These are phyloP conservation scores for Diaporthe ilicicola DNA, from an alignment of 2,329 filamentous ascomycete species.

Conservation along the genomic window DNA sequence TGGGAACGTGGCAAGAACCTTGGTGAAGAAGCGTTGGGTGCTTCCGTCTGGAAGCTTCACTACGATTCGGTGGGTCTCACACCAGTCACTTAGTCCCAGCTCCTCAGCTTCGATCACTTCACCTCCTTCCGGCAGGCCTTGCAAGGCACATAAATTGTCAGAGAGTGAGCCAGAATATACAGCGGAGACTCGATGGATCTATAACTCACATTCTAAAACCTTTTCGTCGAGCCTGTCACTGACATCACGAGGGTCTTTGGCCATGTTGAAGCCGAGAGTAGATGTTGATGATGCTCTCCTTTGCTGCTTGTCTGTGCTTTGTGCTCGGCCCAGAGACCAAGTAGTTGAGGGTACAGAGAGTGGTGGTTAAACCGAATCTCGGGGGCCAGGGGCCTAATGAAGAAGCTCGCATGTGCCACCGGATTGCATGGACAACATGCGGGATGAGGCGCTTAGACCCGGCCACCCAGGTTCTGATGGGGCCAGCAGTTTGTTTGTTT, in stretches of 20 bases:
- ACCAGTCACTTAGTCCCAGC: neutral
- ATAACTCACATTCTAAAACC: neutral
- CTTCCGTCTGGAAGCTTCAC: neutral
- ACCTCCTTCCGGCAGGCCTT: neutral
- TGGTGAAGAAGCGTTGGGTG: neutral
- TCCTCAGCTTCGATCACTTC: neutral
- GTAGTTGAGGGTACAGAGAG: too few species aligned
- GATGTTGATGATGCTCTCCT: neutral
- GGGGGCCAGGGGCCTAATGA: too few species aligned
- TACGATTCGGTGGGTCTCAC: neutral
- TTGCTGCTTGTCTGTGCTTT: too few species aligned
- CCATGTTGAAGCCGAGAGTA: neutral
- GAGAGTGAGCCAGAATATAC: neutral
- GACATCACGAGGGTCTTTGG: neutral
- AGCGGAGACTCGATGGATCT: neutral
- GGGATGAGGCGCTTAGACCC: too few species aligned
- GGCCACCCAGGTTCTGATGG: too few species aligned
- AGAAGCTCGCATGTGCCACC: too few species aligned
- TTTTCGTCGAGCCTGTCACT: neutral
- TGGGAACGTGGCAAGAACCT: too few species aligned
- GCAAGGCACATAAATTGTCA: neutral
- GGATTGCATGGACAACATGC: too few species aligned
- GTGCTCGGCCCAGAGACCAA: too few species aligned
- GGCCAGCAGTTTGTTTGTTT: too few species aligned
- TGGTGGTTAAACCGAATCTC: too few species aligned